Conservation (phyloP, 2,329 filamentous ascomycete species). For the Didymella pinodella region DNA sequence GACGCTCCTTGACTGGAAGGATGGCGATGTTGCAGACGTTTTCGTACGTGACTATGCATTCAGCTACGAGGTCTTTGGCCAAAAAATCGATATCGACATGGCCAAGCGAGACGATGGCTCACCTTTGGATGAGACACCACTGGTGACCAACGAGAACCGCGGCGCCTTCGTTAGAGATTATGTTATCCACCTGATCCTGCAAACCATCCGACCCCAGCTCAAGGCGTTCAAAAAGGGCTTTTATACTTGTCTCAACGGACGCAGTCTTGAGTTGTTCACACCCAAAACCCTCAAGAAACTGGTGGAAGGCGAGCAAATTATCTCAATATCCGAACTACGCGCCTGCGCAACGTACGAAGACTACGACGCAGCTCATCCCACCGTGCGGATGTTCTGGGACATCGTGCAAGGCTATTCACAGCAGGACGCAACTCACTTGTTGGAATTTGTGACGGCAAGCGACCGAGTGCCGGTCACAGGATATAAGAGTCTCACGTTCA, state of each 20-base stretch:
- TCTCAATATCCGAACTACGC: constrained; percentile 78
- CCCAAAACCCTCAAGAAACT: constrained; percentile 71
- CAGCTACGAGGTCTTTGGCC: constrained; percentile 68
- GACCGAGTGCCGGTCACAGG: constrained; percentile 90
- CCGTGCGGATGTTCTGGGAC: constrained; percentile 83
- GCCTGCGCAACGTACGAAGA: constrained; percentile 77
- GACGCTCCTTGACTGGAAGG: constrained; percentile 77
- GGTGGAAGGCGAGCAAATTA: constrained; percentile 82
- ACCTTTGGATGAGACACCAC: constrained; percentile 61
- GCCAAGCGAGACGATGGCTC: constrained; percentile 25
- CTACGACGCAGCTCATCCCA: constrained; percentile 73
- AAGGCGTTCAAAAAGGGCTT: constrained; percentile 85
- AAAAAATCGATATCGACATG: constrained; percentile 64
- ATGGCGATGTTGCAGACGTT: constrained; percentile 80
- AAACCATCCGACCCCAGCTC: constrained; percentile 79
- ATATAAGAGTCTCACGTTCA: constrained; percentile 80
- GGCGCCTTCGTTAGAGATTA: constrained; percentile 84
- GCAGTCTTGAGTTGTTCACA: constrained; percentile 64
- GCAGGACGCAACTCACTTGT: constrained; percentile 74
- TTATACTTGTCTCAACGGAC: constrained; percentile 73
- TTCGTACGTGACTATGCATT: constrained; percentile 90
- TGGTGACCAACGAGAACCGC: constrained; percentile 85
- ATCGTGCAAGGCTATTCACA: constrained; percentile 74
- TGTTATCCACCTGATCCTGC: constrained; percentile 79
- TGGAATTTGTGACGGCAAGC: constrained; percentile 95